Conservation (phyloP, 176 grass and related monocot species). For the Typha latifolia region DNA sequence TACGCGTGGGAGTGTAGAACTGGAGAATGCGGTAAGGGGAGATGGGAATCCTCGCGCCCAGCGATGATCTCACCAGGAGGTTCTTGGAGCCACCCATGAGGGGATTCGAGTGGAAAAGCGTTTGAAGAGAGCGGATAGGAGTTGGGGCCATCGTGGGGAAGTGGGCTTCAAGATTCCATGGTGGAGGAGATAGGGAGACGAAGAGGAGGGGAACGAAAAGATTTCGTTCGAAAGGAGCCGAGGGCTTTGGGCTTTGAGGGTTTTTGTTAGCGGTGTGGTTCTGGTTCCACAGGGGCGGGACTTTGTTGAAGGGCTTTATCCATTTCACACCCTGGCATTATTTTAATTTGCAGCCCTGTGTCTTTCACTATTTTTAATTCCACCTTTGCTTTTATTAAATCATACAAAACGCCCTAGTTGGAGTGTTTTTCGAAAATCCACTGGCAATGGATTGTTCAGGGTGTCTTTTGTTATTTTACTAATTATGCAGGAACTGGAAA, state of each 20-base stretch:
- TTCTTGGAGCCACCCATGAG: conserved; percentile 18
- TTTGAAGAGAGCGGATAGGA: conserved; percentile 15
- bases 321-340: too few relatives aligned
- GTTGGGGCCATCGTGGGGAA: conserved; percentile 2
- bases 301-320: too few relatives aligned
- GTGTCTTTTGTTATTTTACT: too few relatives aligned
- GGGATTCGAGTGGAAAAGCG: conserved; percentile 2
- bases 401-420: too few relatives aligned
- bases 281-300: too few relatives aligned
- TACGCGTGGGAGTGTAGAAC: conserved; percentile 1
- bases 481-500: too few relatives aligned
- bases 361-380: too few relatives aligned
- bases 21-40: conserved; percentile 14
- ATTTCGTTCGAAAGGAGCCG: conserved; percentile 4
- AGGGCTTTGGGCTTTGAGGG: conserved; percentile 10
- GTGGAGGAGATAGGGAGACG: neutral
- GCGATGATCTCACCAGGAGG: neutral
- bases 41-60: neutral
- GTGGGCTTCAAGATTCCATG: conserved; percentile 8
- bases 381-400: too few relatives aligned
- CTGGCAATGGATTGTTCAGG: too few relatives aligned
- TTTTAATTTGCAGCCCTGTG: too few relatives aligned
- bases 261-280: neutral
- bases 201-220: neutral
- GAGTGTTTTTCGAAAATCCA: too few relatives aligned